These are phyloP conservation scores for Gomphus sp. DNA, from an alignment of 1,284 basidiomycete genomes.

Conservation along the genomic window DNA sequence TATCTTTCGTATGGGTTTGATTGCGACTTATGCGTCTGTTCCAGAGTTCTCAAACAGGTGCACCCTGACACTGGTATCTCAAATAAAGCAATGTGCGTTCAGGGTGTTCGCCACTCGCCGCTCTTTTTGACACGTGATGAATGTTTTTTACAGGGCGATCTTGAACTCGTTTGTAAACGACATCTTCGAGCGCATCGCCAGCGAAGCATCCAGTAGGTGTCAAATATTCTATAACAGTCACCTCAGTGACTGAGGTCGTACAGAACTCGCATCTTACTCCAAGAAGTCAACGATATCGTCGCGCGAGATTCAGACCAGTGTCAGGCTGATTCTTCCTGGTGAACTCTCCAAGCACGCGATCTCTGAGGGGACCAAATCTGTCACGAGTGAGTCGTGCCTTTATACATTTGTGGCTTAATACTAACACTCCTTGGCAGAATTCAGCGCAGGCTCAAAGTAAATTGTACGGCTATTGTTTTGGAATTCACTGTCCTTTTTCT, in stretches of 20 bases:
- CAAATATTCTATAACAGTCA: constrained; percentile 13
- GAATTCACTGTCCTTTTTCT: constrained; percentile 1
- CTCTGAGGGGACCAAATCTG: constrained; percentile 66
- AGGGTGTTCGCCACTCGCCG: neutral
- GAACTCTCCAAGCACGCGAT: constrained; percentile 79
- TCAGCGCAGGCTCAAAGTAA: constrained; percentile 15
- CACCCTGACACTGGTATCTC: constrained; percentile 73
- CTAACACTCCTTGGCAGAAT: neutral
- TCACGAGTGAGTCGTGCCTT: constrained; percentile 4
- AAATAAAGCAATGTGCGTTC: constrained; percentile 57
- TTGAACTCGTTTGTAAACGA: constrained; percentile 65
- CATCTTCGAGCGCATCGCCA: constrained; percentile 67
- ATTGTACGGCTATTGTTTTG: neutral
- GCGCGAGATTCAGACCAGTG: constrained; percentile 67
- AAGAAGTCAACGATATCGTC: constrained; percentile 72
- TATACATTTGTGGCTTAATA: too few relatives aligned
- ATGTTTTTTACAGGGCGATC: constrained; percentile 29
- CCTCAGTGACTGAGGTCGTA: neutral
- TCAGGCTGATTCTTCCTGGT: constrained; percentile 63
- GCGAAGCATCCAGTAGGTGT: constrained; percentile 55
- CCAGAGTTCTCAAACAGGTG: constrained; percentile 56
- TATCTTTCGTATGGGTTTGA: constrained; percentile 7
- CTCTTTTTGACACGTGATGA: neutral
- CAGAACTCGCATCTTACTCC: constrained; percentile 63
- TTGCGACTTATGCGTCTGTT: constrained; percentile 15